phyloP scores from a whole-genome alignment of 2,329 filamentous ascomycete genomes.

The Diaporthe ilicicola region DNA sequence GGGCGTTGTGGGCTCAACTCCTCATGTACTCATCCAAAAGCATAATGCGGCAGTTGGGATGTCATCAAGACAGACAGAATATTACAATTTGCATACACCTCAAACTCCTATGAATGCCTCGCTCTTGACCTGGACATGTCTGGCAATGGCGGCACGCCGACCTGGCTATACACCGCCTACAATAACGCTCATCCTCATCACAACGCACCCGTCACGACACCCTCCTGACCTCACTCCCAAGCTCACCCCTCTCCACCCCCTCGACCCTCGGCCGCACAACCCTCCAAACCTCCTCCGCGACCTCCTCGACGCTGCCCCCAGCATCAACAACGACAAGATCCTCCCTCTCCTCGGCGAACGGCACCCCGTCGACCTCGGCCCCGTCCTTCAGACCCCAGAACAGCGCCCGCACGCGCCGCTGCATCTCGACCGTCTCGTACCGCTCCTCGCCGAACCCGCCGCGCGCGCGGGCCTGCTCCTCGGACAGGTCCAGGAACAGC shows the following conservation, averaged over 20 bases:
- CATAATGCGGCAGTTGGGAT: background rate
- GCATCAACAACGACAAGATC: constrained; percentile 65
- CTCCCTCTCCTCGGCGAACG: constrained; percentile 59
- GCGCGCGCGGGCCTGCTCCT: constrained; percentile 74
- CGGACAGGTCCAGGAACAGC: constrained; percentile 84
- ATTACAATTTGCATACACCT: background rate
- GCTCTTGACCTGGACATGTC: background rate
- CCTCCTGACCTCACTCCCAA: constrained; percentile 55
- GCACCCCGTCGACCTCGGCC: constrained; percentile 46
- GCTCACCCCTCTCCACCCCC: constrained; percentile 54
- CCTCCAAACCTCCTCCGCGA: constrained; percentile 64
- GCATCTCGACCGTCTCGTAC: constrained; percentile 88
- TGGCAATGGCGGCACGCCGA: background rate
- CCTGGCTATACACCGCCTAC: too few species aligned
- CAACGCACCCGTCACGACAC: constrained; percentile 47
- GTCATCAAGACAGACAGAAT: background rate
- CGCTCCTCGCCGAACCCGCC: constrained; percentile 91
- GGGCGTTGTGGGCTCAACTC: constrained; percentile 38
- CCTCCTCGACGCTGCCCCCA: constrained; percentile 62
- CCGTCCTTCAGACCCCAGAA: constrained; percentile 70
- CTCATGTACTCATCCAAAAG: constrained; percentile 28
- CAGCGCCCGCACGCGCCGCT: constrained; percentile 77
- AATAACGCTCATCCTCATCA: background rate
- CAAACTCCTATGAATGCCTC: background rate
- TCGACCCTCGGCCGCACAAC: constrained; percentile 57